Percentiles rank a stretch among this genome's conserved stretches.
Evolutionary conservation across 140 eudicot genomes (phyloP).

Genomic region (Cichorium intybus): DNA sequence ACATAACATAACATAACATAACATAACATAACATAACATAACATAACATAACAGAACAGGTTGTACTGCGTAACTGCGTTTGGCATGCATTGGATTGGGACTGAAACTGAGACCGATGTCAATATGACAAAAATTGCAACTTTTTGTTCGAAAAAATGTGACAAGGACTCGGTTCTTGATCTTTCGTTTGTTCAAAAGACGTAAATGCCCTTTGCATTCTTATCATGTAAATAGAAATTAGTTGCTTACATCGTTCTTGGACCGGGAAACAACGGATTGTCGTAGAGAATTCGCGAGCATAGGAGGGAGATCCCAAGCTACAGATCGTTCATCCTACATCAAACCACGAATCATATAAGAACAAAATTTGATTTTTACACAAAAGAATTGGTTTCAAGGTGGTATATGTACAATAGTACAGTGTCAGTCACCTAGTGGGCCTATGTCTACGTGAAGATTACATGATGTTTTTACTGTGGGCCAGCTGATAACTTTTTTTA

Average conservation of each 20-base stretch:
- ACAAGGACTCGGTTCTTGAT: not conserved
- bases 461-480: not conserved
- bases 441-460: too few relatives aligned
- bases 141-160: not conserved
- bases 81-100: not conserved
- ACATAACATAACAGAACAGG: not conserved
- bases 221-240: not conserved
- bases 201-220: not conserved
- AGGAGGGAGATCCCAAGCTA: constrained; percentile 56
- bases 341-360: constrained; percentile 14
- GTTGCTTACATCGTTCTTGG: constrained; percentile 67
- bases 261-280: constrained; percentile 61
- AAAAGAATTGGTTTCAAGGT: not conserved
- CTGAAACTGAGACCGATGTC: not conserved
- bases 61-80: not conserved
- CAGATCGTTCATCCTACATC: constrained; percentile 58
- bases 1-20: not conserved
- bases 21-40: not conserved
- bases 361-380: constrained; percentile 1
- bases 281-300: constrained; percentile 59
- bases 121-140: not conserved
- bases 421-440: too few relatives aligned
- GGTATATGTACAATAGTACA: not conserved
- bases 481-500: not conserved
- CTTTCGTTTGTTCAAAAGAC: not conserved